Percentiles rank a stretch among this genome's conserved stretches.
These are phyloP conservation scores for Hymenoscyphus fructigenus DNA, from an alignment of 2,329 filamentous ascomycete genomes.

Conservation along the genomic window DNA sequence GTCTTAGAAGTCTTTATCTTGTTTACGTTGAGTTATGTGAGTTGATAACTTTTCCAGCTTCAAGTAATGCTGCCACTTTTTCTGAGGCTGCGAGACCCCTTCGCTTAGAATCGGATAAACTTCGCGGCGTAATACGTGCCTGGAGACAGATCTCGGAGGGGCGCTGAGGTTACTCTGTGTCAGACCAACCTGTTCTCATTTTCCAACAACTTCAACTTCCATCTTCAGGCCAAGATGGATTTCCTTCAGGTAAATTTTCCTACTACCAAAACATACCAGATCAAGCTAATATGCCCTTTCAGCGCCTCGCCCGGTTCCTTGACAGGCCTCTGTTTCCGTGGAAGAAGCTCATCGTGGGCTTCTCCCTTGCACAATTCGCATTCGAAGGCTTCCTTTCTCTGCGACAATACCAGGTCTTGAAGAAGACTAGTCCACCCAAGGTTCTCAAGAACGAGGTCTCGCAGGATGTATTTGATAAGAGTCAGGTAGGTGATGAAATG, in stretches of 20 bases:
- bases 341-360: conserved; percentile 94
- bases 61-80: too few relatives aligned
- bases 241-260: conserved; percentile 36
- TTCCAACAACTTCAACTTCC: neutral
- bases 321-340: conserved; percentile 93
- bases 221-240: conserved; percentile 35
- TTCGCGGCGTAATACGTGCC: neutral
- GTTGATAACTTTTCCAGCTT: too few relatives aligned
- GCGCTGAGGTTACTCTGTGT: neutral
- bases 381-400: conserved; percentile 87
- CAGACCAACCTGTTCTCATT: neutral
- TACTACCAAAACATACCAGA: neutral
- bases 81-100: neutral
- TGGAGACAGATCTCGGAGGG: conserved; percentile 4
- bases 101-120: neutral
- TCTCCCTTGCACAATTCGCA: conserved; percentile 86
- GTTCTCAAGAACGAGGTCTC: conserved; percentile 87
- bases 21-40: too few relatives aligned
- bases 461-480: conserved; percentile 89
- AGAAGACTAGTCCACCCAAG: conserved; percentile 76
- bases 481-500: conserved; percentile 56
- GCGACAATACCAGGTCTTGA: conserved; percentile 85
- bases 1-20: too few relatives aligned
- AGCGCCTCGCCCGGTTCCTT: conserved; percentile 79
- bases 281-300: conserved; percentile 26